Conservation (phyloP, 306 rosid genomes). For the Glycine soja region DNA sequence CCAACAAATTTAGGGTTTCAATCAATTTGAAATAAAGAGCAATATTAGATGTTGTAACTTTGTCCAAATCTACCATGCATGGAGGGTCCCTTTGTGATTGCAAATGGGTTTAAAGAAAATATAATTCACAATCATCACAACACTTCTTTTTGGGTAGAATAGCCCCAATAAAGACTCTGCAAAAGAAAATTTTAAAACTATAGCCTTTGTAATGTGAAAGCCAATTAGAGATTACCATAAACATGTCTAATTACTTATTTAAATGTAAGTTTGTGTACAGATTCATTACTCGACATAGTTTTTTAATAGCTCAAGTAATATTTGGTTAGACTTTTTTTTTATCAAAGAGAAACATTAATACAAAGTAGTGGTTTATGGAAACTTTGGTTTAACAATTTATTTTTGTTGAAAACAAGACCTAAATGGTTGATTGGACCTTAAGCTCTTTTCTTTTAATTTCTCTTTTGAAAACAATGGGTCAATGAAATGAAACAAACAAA, state of each 20-base stretch:
- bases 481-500: background rate
- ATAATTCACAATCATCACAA: background rate
- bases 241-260: background rate
- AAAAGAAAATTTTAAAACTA: background rate
- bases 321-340: slow-evolving; percentile 20
- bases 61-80: slow-evolving; percentile 37
- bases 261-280: background rate
- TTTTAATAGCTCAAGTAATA: background rate
- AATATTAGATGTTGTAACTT: slow-evolving; percentile 42
- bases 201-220: background rate
- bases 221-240: background rate
- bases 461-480: slow-evolving; percentile 52
- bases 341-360: slow-evolving; percentile 44
- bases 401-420: slow-evolving; percentile 74
- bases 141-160: slow-evolving; percentile 42
- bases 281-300: background rate
- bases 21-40: slow-evolving; percentile 40
- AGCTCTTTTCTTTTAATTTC: slow-evolving; percentile 39
- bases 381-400: slow-evolving; percentile 38
- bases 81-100: slow-evolving; percentile 45
- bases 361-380: slow-evolving; percentile 24
- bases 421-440: slow-evolving; percentile 44
- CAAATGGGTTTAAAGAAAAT: slow-evolving; percentile 35
- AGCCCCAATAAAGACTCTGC: slow-evolving; percentile 18
- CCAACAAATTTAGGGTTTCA: slow-evolving; percentile 34